phyloP scores from a whole-genome alignment of 192 early-diverging fungal species.

The Physocladia obscura region DNA sequence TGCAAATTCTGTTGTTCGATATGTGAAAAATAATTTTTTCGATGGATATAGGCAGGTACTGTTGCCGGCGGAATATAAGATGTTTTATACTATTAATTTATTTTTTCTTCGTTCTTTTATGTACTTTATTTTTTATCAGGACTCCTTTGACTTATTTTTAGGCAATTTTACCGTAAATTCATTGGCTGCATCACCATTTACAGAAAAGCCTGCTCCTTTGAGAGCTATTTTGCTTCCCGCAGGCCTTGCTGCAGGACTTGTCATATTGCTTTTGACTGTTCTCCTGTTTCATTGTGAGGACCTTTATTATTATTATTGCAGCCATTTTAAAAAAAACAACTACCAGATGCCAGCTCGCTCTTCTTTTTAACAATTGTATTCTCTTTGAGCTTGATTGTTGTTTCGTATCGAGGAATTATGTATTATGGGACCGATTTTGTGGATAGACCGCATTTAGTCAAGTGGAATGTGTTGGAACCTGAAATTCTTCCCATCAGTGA shows the following conservation, averaged over 20 bases:
- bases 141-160: slow-evolving; percentile 86
- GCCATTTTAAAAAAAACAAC: too few species aligned
- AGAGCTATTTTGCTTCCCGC: slow-evolving; percentile 24
- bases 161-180: slow-evolving; percentile 57
- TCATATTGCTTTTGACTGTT: slow-evolving; percentile 38
- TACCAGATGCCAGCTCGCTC: slow-evolving; percentile 30
- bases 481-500: slow-evolving; percentile 5
- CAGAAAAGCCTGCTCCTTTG: not conserved
- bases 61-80: not conserved
- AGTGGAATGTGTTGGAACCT: not conserved
- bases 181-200: slow-evolving; percentile 24
- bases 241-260: slow-evolving; percentile 18
- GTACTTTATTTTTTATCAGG: slow-evolving; percentile 40
- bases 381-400: slow-evolving; percentile 21
- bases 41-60: slow-evolving; percentile 83
- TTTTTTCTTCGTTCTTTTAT: slow-evolving; percentile 1
- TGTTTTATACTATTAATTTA: not conserved
- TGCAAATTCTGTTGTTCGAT: slow-evolving; percentile 78
- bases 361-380: slow-evolving; percentile 17
- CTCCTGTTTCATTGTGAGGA: slow-evolving; percentile 34
- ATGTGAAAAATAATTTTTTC: slow-evolving; percentile 90
- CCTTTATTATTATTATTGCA: not conserved
- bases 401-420: slow-evolving; percentile 30
- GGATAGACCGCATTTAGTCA: slow-evolving; percentile 37
- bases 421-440: slow-evolving; percentile 48